Base-by-base conservation (phyloP, 75 land plant genomes). In the Picea glauca region DNA sequence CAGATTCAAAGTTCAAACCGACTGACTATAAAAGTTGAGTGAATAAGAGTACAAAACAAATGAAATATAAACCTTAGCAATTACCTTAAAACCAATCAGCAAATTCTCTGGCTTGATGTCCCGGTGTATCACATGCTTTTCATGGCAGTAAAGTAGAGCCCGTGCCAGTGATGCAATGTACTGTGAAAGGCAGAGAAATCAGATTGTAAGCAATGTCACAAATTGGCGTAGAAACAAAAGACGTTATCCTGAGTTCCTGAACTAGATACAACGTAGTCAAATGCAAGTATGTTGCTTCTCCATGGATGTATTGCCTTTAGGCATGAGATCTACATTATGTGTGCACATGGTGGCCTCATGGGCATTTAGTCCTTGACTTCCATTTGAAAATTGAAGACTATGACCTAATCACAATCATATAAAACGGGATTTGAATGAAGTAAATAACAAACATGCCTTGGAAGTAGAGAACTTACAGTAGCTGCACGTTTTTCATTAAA, bases 401-500 rank as follows among this genome's bases (percentile, higher is more conserved):
- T 64, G 15, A 21, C 11, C 23, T 23, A 23, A 64, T 23, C 3
- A 2, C 67, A 64, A 30, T 30, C 15, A 64, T 15, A 64, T 9
- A 64, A 64, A 64, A 30, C 30, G 3, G 3, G 11, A 1, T 21
- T 23, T 21, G 12, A 9, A 40, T 50, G 11, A 0, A 9, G 11
- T 50, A 50, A 50, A 50, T 50, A 9, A 11, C 56, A 18, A 38
- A 9, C 26, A 23, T 73, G 13, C 33, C 23, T 31, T 32, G 60
- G 18, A 26, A 26, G 5, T 58, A 64, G 50, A 79, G 18, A 79
- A 88, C 94, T 91, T 72, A 94, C 98, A 5, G 95, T 92, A 26
- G 98, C 98, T 63, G 98, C 85, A 14, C 95, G 85, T 62, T 80
- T 90, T 79, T 94, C 98, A 78, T 83, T 85, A 79, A 94, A 94